Evolutionary conservation across 2,329 filamentous ascomycete genomes (phyloP).

Genomic region (Pseudopithomyces maydicus): DNA sequence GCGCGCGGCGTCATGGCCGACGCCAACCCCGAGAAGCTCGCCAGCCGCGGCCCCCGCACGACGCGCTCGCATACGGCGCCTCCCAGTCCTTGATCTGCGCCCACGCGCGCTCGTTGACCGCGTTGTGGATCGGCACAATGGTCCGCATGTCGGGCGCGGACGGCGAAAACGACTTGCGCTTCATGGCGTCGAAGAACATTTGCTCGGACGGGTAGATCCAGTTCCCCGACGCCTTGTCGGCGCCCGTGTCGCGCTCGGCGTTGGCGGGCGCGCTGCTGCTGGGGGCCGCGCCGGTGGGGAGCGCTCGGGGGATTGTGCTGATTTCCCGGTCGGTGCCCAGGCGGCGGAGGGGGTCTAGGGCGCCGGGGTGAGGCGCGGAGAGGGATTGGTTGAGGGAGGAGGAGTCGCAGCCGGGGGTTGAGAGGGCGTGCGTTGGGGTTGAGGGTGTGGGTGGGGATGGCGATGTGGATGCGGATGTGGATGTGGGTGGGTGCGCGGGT

Average conservation of each 20-base stretch:
- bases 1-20: slow-evolving; percentile 77
- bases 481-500: slow-evolving; percentile 29
- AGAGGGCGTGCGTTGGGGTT: slow-evolving; percentile 13
- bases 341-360: slow-evolving; percentile 28
- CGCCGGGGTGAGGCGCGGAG: slow-evolving; percentile 18
- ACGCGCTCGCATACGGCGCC: slow-evolving; percentile 62
- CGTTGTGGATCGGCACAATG: slow-evolving; percentile 97
- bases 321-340: slow-evolving; percentile 53
- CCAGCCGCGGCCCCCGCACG: slow-evolving; percentile 76
- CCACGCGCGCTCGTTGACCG: slow-evolving; percentile 97
- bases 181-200: slow-evolving; percentile 98
- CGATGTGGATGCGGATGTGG: no score
- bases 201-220: slow-evolving; percentile 98
- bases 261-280: slow-evolving; percentile 64
- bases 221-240: slow-evolving; percentile 73
- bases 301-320: slow-evolving; percentile 42
- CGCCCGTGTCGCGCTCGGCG: slow-evolving; percentile 71
- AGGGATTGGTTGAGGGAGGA: slow-evolving; percentile 35
- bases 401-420: slow-evolving; percentile 44
- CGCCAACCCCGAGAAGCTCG: slow-evolving; percentile 76
- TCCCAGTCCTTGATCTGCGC: slow-evolving; percentile 91
- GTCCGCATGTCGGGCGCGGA: slow-evolving; percentile 79
- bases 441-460: slow-evolving; percentile 29
- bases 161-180: slow-evolving; percentile 81
- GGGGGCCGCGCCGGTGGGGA: slow-evolving; percentile 33